Base-by-base conservation (phyloP, 179 eudicot genomes). In the Spergularia azorica region DNA sequence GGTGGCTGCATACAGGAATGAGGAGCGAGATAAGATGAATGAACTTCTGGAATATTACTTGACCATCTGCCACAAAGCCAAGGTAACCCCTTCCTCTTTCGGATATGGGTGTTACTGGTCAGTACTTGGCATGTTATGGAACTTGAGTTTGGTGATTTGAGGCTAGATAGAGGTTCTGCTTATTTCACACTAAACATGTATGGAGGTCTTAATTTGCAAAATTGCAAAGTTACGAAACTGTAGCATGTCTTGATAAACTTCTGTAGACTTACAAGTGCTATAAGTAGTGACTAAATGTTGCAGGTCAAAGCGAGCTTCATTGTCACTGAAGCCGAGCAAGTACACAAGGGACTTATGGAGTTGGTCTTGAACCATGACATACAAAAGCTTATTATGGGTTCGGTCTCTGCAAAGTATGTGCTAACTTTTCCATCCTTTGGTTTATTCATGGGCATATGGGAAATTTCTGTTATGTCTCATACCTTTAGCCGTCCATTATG, bases 361-460 rank as follows among this genome's bases (percentile, higher is more conserved):
- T 57, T 91, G 70, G 87, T 91, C 67, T 72, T 71, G 55, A 71
- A 82, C 67, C 81, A 88, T 68, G 67, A 79, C 21, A 84, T 92
- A 21, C 85, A 78, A 80, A 92, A 82, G 79, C 95, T 93, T 79
- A 88, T 93, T 73, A 87, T 93, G 81, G 98, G 95, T 66, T 87
- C 85, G 69, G 74, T 78, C 32, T 87, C 90, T 26, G 85, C 85
- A 57, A 81, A 77, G 88, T 92, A 84, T 76, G 88, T 68, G 51
- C 5, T 67, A 63, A n/a, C 46, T 82, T 63, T 66, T 68, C 26
- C 58, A 13, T 70, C 21, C 59, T 60, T 72, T 11, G 43, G 11
- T 69, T 21, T 69, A 41, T 9, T 51, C 43, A 41, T 41, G 54
- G 17, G 14, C 50, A 66, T 66, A 2, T 64, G n/a, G 16, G 8